phyloP scores from a whole-genome alignment of 2,329 filamentous ascomycete species.

The Colletotrichum sp. region DNA sequence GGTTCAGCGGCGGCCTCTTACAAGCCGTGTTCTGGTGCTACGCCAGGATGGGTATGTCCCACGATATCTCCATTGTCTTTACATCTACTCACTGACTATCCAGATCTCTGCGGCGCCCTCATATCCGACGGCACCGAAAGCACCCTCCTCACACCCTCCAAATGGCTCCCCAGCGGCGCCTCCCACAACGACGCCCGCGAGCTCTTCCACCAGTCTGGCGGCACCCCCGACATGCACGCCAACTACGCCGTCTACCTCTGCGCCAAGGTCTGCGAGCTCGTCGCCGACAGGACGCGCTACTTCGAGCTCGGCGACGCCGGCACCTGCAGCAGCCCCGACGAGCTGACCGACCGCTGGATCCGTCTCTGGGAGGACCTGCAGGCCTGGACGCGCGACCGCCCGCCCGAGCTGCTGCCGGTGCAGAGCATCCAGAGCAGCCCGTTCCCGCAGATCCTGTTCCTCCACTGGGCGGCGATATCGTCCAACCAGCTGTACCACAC shows the following conservation, averaged over 20 bases:
- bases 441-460: slow-evolving; percentile 58
- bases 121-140: slow-evolving; percentile 58
- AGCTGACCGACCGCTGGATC: slow-evolving; percentile 50
- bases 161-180: slow-evolving; percentile 50
- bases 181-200: slow-evolving; percentile 37
- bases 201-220: slow-evolving; percentile 33
- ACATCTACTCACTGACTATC: not conserved
- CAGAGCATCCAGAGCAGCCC: slow-evolving; percentile 45
- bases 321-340: slow-evolving; percentile 46
- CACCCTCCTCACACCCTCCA: slow-evolving; percentile 53
- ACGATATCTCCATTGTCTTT: not conserved
- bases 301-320: slow-evolving; percentile 48
- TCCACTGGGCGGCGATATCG: slow-evolving; percentile 60
- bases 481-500: slow-evolving; percentile 64
- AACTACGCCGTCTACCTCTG: slow-evolving; percentile 65
- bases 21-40: slow-evolving; percentile 66
- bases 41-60: slow-evolving; percentile 54
- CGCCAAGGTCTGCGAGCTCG: slow-evolving; percentile 55
- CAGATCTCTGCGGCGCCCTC: slow-evolving; percentile 60
- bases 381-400: slow-evolving; percentile 51
- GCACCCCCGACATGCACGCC: slow-evolving; percentile 57
- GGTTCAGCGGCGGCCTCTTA: slow-evolving; percentile 55
- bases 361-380: slow-evolving; percentile 55
- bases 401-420: slow-evolving; percentile 50
- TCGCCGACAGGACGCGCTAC: slow-evolving; percentile 52